A percentile compares a stretch with the other conserved stretches of the same genome.
Evolutionary conservation across 2,329 filamentous ascomycete species (phyloP).

Genomic region (Sporothrix inflata): DNA sequence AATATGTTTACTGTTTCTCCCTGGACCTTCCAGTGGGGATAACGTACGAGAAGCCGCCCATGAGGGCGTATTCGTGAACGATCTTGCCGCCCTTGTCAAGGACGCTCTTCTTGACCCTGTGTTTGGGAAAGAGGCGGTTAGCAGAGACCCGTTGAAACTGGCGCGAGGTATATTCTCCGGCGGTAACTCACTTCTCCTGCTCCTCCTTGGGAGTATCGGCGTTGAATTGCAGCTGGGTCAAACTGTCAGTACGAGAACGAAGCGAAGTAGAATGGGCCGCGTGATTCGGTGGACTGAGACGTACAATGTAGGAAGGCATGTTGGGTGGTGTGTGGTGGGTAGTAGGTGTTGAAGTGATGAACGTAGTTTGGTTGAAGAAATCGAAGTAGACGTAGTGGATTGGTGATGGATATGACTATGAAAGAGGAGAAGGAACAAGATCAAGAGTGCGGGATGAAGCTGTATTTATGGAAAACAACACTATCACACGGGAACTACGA

Average conservation of each 20-base stretch:
- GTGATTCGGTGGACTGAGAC: background rate
- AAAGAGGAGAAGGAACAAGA: background rate
- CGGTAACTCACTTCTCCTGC: slow-evolving; percentile 62
- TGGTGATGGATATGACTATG: background rate
- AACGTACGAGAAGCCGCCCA: slow-evolving; percentile 90
- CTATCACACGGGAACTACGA: background rate
- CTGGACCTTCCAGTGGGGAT: background rate
- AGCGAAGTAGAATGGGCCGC: background rate
- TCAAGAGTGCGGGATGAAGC: background rate
- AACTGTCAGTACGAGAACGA: background rate
- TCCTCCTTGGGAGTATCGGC: slow-evolving; percentile 67
- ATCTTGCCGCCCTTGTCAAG: slow-evolving; percentile 80
- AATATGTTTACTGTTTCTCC: background rate
- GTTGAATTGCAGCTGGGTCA: slow-evolving; percentile 77
- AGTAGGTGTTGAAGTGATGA: background rate
- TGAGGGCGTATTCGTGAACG: slow-evolving; percentile 78
- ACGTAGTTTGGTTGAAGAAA: background rate
- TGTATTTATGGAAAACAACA: slow-evolving; percentile 2
- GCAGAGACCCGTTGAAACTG: background rate
- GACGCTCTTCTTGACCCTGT: slow-evolving; percentile 79
- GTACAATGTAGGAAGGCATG: slow-evolving; percentile 37
- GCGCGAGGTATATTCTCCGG: background rate
- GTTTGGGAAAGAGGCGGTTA: slow-evolving; percentile 9
- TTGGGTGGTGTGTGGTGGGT: slow-evolving; percentile 2
- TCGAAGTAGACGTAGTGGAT: background rate